Evolutionary conservation across 805 yeast species (phyloP).

Genomic region (Lachancea lanzarotensis): DNA sequence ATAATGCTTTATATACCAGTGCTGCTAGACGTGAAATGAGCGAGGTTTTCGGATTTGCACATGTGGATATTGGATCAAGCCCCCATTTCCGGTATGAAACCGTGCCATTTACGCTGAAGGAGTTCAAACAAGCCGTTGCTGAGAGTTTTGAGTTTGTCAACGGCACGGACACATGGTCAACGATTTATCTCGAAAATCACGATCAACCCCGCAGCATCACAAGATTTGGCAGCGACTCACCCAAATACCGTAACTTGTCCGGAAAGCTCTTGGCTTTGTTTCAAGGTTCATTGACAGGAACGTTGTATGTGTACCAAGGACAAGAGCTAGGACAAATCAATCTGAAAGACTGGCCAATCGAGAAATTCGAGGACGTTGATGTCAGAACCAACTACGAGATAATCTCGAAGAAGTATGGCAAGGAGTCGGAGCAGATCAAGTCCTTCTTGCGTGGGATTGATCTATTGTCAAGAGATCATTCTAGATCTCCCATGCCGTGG

Average conservation of each 20-base stretch:
- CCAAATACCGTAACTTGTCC: slow-evolving; percentile 32
- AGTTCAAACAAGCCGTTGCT: slow-evolving; percentile 38
- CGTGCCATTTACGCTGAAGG: slow-evolving; percentile 31
- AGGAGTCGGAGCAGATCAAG: slow-evolving; percentile 25
- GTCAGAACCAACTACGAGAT: slow-evolving; percentile 29
- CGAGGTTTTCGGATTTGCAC: slow-evolving; percentile 36
- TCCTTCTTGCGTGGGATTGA: slow-evolving; percentile 33
- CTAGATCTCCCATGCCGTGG: slow-evolving; percentile 57
- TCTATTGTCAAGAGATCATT: slow-evolving; percentile 44
- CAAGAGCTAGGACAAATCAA: slow-evolving; percentile 56
- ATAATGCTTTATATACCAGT: slow-evolving; percentile 30
- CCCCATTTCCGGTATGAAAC: slow-evolving; percentile 20
- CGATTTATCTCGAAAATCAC: slow-evolving; percentile 51
- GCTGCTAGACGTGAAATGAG: slow-evolving; percentile 35
- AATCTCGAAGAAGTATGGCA: slow-evolving; percentile 32
- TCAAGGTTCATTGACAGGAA: slow-evolving; percentile 45
- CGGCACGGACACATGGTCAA: slow-evolving; percentile 51
- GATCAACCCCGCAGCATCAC: slow-evolving; percentile 50
- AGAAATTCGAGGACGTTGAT: slow-evolving; percentile 47
- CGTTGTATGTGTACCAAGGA: slow-evolving; percentile 53
- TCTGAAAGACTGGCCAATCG: slow-evolving; percentile 40
- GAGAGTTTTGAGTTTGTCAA: slow-evolving; percentile 36
- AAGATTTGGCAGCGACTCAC: slow-evolving; percentile 43
- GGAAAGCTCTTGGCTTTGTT: slow-evolving; percentile 45
- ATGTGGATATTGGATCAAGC: slow-evolving; percentile 29